Conservation (phyloP, 2,329 filamentous ascomycete species). For the Aspergillaceae sp. region DNA sequence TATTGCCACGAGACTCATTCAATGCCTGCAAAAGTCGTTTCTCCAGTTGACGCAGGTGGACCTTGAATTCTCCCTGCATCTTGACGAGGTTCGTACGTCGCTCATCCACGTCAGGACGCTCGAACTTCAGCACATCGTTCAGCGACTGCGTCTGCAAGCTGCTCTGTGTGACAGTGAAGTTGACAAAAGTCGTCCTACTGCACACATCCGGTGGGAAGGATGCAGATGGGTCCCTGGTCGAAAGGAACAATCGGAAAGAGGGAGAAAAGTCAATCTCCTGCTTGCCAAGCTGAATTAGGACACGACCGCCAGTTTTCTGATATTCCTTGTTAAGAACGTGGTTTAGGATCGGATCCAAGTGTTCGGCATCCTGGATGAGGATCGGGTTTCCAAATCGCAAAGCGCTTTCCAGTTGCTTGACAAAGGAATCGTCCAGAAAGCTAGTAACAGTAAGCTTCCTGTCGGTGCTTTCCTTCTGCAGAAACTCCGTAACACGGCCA, state of each 20-base stretch:
- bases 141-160: slow-evolving; percentile 96
- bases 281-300: slow-evolving; percentile 94
- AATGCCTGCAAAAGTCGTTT: slow-evolving; percentile 88
- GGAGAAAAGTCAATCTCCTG: slow-evolving; percentile 99
- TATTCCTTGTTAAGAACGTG: slow-evolving; percentile 99
- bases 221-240: slow-evolving; percentile 90
- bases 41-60: slow-evolving; percentile 92
- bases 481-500: slow-evolving; percentile 84
- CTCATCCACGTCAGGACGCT: slow-evolving; percentile 94
- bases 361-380: slow-evolving; percentile 94
- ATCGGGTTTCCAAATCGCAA: slow-evolving; percentile 97
- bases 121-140: slow-evolving; percentile 94
- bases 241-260: slow-evolving; percentile 88
- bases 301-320: slow-evolving; percentile 94
- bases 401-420: slow-evolving; percentile 94
- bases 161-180: slow-evolving; percentile 98
- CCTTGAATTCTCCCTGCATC: slow-evolving; percentile 96
- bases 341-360: slow-evolving; percentile 93
- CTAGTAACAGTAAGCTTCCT: slow-evolving; percentile 91
- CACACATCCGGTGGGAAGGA: slow-evolving; percentile 94
- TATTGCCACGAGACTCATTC: slow-evolving; percentile 95
- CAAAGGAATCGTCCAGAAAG: slow-evolving; percentile 95
- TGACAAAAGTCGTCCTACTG: slow-evolving; percentile 97
- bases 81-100: slow-evolving; percentile 95
- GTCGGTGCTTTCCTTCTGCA: slow-evolving; percentile 90